Percentiles rank a stretch among this genome's conserved stretches.
Evolutionary conservation across 352 stramenopile species (phyloP).

Genomic region (Globisporangium takayamanum): DNA sequence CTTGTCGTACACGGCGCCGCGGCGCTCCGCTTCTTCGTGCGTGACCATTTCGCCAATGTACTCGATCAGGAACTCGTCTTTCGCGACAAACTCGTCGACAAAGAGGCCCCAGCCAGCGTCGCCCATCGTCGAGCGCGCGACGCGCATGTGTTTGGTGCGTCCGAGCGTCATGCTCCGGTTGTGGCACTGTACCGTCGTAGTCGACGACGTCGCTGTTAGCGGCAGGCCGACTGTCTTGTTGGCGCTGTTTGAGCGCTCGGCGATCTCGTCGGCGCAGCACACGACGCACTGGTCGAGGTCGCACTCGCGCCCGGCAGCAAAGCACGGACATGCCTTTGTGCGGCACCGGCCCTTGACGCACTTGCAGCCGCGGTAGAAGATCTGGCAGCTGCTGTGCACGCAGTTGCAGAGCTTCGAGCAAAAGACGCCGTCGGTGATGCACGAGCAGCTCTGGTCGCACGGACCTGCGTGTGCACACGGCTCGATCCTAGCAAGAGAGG

Average conservation of each 20-base stretch:
- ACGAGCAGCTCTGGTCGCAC: slow-evolving; percentile 86
- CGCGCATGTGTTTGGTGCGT: slow-evolving; percentile 55
- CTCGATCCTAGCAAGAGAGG: slow-evolving; percentile 40
- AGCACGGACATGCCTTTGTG: slow-evolving; percentile 88
- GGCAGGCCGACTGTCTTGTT: neutral
- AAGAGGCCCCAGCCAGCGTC: slow-evolving; percentile 90
- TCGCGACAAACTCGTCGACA: slow-evolving; percentile 80
- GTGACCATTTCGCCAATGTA: slow-evolving; percentile 94
- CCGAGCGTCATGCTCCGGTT: slow-evolving; percentile 54
- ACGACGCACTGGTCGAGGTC: slow-evolving; percentile 88
- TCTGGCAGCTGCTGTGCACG: slow-evolving; percentile 66
- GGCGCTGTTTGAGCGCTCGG: slow-evolving; percentile 3
- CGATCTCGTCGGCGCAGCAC: slow-evolving; percentile 61
- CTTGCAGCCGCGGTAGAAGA: slow-evolving; percentile 86
- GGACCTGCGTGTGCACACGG: slow-evolving; percentile 83
- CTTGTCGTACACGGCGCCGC: slow-evolving; percentile 86
- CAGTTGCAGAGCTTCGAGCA: slow-evolving; percentile 92
- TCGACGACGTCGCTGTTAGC: slow-evolving; percentile 7
- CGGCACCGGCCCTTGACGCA: slow-evolving; percentile 79
- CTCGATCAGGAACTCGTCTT: slow-evolving; percentile 92
- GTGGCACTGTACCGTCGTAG: slow-evolving; percentile 27
- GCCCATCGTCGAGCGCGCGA: slow-evolving; percentile 75
- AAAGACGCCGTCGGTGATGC: slow-evolving; percentile 79
- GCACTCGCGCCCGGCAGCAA: slow-evolving; percentile 87
- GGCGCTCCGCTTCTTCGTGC: slow-evolving; percentile 87